phyloP scores from a whole-genome alignment of 129 eudicot species.

The Ambrosia artemisiifolia region DNA sequence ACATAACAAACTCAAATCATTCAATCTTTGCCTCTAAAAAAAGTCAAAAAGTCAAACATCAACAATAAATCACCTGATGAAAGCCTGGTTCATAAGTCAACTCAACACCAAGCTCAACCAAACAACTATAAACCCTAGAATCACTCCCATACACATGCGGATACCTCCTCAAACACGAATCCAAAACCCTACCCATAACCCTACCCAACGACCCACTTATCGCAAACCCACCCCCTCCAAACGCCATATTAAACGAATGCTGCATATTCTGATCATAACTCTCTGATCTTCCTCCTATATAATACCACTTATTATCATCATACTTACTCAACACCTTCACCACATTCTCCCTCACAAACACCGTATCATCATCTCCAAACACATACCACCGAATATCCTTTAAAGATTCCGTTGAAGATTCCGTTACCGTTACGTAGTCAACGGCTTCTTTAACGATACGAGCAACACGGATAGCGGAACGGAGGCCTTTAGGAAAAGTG shows the following conservation, averaged over 20 bases:
- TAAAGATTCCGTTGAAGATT: slow-evolving; percentile 9
- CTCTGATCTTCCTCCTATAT: slow-evolving; percentile 67
- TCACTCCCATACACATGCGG: slow-evolving; percentile 84
- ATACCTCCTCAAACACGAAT: slow-evolving; percentile 73
- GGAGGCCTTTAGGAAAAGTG: slow-evolving; percentile 52
- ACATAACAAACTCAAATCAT: background rate
- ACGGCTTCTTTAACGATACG: slow-evolving; percentile 61
- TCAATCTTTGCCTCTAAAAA: background rate
- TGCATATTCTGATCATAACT: slow-evolving; percentile 48
- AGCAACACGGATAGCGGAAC: slow-evolving; percentile 72
- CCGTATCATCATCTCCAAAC: slow-evolving; percentile 80
- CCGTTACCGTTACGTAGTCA: background rate
- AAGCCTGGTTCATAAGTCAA: slow-evolving; percentile 76
- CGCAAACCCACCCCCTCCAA: slow-evolving; percentile 86
- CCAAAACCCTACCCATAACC: slow-evolving; percentile 67
- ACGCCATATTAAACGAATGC: slow-evolving; percentile 72
- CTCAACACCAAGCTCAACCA: slow-evolving; percentile 72
- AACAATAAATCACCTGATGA: slow-evolving; percentile 54
- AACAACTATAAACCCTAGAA: slow-evolving; percentile 60
- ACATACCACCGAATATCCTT: slow-evolving; percentile 51
- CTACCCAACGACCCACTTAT: slow-evolving; percentile 57
- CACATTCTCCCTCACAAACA: slow-evolving; percentile 57
- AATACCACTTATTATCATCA: slow-evolving; percentile 54
- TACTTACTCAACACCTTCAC: slow-evolving; percentile 48
- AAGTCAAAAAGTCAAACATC: background rate